Percentiles rank a stretch among this genome's conserved stretches.
phyloP scores from a whole-genome alignment of 305 asterid species.

The Coffea humblotiana region DNA sequence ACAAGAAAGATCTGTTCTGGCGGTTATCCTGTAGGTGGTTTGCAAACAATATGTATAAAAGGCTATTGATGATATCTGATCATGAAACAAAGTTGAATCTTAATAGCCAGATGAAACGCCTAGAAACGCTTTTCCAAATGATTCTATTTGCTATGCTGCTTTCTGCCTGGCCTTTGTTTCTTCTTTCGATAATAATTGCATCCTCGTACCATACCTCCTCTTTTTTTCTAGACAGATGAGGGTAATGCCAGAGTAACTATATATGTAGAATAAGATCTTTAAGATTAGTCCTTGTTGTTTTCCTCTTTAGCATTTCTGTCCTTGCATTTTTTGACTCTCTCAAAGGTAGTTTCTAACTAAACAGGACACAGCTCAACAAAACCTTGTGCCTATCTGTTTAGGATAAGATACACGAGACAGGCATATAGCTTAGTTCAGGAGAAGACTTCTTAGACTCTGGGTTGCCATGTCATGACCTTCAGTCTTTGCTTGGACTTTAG shows the following conservation, averaged over 20 bases:
- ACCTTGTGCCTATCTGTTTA: background rate
- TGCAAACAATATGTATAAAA: background rate
- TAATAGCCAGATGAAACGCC: background rate
- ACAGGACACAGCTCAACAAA: background rate
- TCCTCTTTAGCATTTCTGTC: background rate
- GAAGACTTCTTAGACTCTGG: background rate
- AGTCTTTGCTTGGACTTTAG: background rate
- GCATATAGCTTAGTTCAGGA: slow-evolving; percentile 4
- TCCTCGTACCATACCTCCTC: background rate
- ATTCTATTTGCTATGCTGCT: background rate
- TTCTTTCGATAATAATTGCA: background rate
- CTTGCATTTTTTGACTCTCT: background rate
- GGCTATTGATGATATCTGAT: background rate
- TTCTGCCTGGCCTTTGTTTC: background rate
- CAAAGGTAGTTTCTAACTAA: background rate
- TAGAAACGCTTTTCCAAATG: too few relatives aligned
- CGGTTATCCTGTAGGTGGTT: too few relatives aligned
- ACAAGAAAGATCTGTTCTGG: too few relatives aligned
- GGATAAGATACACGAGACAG: background rate
- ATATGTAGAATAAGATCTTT: background rate
- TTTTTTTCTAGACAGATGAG: background rate
- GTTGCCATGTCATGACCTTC: background rate
- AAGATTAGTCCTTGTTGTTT: background rate
- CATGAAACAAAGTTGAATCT: too few relatives aligned
- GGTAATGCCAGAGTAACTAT: background rate